Evolutionary conservation across 495 filamentous ascomycete genomes (phyloP).

Genomic region (Trypethelium eluteriae): DNA sequence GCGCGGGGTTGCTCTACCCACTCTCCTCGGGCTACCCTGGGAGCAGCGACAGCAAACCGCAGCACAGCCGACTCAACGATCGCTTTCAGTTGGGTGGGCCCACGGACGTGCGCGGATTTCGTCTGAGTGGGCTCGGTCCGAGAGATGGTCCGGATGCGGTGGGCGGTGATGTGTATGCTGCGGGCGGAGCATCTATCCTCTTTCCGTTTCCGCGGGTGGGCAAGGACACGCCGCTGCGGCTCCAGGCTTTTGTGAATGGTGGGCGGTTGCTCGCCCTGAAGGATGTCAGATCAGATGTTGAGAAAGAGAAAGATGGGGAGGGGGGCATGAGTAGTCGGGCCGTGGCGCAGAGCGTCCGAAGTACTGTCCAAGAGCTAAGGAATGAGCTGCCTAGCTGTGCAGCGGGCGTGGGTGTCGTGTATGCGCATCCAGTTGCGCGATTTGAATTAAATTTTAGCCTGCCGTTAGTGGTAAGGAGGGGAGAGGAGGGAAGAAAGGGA

Average conservation of each 20-base stretch:
- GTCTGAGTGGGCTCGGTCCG: constrained; percentile 77
- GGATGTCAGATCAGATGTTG: constrained; percentile 32
- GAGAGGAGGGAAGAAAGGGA: constrained; percentile 84
- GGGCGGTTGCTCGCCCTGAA: constrained; percentile 74
- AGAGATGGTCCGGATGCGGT: constrained; percentile 76
- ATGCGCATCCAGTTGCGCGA: constrained; percentile 81
- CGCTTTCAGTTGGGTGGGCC: constrained; percentile 92
- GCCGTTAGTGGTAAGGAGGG: constrained; percentile 68
- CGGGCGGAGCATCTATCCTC: constrained; percentile 74
- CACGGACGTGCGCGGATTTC: constrained; percentile 90
- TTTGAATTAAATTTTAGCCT: constrained; percentile 94
- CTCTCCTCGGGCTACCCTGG: constrained; percentile 41
- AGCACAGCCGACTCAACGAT: constrained; percentile 77
- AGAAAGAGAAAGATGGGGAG: constrained; percentile 35
- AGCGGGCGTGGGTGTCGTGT: constrained; percentile 83
- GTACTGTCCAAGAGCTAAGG: constrained; percentile 54
- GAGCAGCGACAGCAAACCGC: constrained; percentile 39
- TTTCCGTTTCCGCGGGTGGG: constrained; percentile 75
- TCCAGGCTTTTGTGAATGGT: constrained; percentile 87
- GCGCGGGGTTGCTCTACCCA: constrained; percentile 57
- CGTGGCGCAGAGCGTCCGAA: constrained; percentile 45
- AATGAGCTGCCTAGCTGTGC: constrained; percentile 77
- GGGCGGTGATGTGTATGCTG: constrained; percentile 85
- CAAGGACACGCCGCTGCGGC: constrained; percentile 69
- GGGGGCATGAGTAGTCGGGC: constrained; percentile 47